Evolutionary conservation across 176 grass and related monocot species (phyloP).

Genomic region (Pontederia paniculata): DNA sequence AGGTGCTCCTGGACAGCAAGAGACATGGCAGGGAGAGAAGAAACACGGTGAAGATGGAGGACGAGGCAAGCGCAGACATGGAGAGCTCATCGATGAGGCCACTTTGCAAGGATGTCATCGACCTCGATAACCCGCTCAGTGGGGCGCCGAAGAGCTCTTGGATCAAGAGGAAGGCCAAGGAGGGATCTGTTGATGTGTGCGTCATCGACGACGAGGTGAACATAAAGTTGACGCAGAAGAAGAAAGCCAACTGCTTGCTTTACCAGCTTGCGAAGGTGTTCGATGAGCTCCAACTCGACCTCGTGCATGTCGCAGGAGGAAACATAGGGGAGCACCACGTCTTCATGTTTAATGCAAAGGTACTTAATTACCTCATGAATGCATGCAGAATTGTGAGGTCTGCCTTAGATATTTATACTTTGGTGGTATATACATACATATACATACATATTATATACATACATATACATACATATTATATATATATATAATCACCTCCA

Average conservation of each 20-base stretch:
- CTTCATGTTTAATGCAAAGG: conserved; percentile 95
- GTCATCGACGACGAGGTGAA: conserved; percentile 79
- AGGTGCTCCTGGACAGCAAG: conserved; percentile 51
- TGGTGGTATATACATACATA: neutral
- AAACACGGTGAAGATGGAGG: conserved; percentile 48
- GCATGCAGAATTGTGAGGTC: too few relatives aligned
- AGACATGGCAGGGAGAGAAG: conserved; percentile 32
- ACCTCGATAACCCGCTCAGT: conserved; percentile 36
- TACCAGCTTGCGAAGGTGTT: conserved; percentile 50
- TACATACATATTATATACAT: neutral
- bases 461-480: neutral
- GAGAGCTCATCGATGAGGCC: conserved; percentile 55
- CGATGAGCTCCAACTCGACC: conserved; percentile 61
- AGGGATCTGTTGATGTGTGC: conserved; percentile 65
- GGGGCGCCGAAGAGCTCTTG: conserved; percentile 63
- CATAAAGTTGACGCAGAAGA: conserved; percentile 75
- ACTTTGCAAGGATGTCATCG: conserved; percentile 10
- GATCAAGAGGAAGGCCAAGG: conserved; percentile 69
- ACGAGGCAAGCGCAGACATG: conserved; percentile 38
- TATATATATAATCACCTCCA: too few relatives aligned
- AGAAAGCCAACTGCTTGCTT: conserved; percentile 63
- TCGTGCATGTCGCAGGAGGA: conserved; percentile 51
- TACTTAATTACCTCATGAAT: too few relatives aligned
- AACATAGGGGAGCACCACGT: conserved; percentile 77
- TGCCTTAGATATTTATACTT: too few relatives aligned